These are phyloP conservation scores for Saposhnikovia divaricata DNA, from an alignment of 129 eudicot species.

Conservation along the genomic window DNA sequence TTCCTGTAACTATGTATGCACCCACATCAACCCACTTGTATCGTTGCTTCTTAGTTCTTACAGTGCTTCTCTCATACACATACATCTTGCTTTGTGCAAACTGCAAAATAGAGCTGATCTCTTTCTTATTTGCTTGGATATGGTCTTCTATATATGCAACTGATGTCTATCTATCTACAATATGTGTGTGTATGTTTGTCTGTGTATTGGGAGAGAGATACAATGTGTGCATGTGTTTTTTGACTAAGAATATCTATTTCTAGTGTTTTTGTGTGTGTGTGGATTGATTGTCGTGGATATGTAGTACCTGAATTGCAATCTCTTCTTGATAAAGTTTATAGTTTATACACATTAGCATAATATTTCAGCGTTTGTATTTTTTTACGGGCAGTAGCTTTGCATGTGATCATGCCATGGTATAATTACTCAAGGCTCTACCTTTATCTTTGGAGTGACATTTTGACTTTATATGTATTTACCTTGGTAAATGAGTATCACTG, in stretches of 20 bases:
- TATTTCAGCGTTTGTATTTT: not conserved
- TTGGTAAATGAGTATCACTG: not conserved
- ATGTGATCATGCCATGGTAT: not conserved
- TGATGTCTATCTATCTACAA: not conserved
- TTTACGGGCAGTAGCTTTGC: not conserved
- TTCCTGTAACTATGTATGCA: too few relatives aligned
- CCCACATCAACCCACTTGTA: too few relatives aligned
- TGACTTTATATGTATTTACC: conserved; percentile 7
- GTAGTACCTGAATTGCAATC: too few relatives aligned
- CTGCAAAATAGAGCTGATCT: too few relatives aligned
- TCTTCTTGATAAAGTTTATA: not conserved
- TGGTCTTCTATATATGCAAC: too few relatives aligned
- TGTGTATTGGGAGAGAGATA: too few relatives aligned
- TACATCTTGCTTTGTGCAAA: too few relatives aligned
- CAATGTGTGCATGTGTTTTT: not conserved
- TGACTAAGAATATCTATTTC: not conserved
- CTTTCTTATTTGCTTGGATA: too few relatives aligned
- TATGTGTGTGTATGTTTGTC: not conserved
- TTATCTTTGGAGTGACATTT: conserved; percentile 3
- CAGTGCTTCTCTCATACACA: too few relatives aligned
- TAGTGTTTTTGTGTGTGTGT: not conserved
- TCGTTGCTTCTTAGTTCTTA: too few relatives aligned
- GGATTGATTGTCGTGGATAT: too few relatives aligned
- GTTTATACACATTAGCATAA: not conserved
- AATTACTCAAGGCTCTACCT: not conserved